Base-by-base conservation (phyloP, 148 eudicot species). In the Chenopodium berlandieri region DNA sequence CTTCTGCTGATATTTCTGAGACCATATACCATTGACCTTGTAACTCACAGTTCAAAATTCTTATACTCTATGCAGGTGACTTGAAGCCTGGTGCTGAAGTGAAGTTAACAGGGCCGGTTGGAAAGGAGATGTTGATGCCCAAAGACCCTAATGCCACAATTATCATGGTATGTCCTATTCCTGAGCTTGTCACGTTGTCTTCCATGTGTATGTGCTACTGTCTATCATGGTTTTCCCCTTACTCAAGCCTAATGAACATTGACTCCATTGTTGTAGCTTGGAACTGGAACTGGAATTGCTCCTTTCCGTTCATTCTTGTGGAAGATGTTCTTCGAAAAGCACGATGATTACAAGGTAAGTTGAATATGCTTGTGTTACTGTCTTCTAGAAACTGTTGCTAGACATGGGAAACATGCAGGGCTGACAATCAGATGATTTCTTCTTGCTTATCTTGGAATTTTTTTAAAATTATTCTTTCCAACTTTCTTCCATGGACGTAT, bases 101-200 rank as follows among this genome's bases (percentile, higher is more conserved):
- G 78, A 88, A 87, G 86, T 86, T 97, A 52, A 97, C 98, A 34
- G 98, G 99, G 73, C 99, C 99, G 71, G 99, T 97, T 71, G 99
- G 99, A 60, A 97, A 94, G 88, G 99, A 97, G 80, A 94, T 97
- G 99, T 92, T 97, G 81, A 97, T 97, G 99, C 99, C 99, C 3
- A 94, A 90, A 85, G 99, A 97, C 82, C 98, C 97, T 23, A 90
- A 88, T 84, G 99, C 98, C 9, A 97, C 98, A 9, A 31, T 97
- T 82, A 81, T 97, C 4, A 97, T 97, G 99, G 99, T 97, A 80
- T 40, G 27, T 37, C 25, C 4, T 80, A 2, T 4, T 78, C 31
- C 30, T 44, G 23, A 40, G 22, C 46, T 78, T 75, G 19, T 78
- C 47, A 75, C 32, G 19, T 50, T 50, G 13, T 58, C 17, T 31